Percentiles rank a stretch among this genome's conserved stretches.
These are phyloP conservation scores for Colletotrichum viniferum DNA, from an alignment of 2,329 filamentous ascomycete genomes.

Conservation along the genomic window DNA sequence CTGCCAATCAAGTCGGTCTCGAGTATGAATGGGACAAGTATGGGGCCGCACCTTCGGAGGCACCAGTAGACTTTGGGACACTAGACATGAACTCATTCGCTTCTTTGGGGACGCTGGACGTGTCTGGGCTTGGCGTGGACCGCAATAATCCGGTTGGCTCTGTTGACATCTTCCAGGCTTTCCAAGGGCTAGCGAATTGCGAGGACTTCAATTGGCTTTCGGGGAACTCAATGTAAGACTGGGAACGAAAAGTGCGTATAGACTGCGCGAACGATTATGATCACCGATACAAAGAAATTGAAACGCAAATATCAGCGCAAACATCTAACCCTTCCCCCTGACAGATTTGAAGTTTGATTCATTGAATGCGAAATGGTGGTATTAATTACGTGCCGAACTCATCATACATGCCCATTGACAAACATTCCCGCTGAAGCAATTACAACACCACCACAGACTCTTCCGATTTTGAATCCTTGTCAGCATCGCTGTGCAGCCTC, in stretches of 20 bases:
- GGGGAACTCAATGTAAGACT: background rate
- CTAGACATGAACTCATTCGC: background rate
- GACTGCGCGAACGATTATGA: background rate
- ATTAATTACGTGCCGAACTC: background rate
- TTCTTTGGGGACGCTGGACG: background rate
- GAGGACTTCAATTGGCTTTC: conserved; percentile 9
- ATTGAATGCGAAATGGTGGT: background rate
- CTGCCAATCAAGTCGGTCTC: background rate
- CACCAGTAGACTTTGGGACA: background rate
- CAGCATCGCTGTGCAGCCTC: background rate
- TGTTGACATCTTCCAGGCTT: background rate
- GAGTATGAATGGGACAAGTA: conserved; percentile 10
- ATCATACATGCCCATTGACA: background rate
- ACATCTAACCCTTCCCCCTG: background rate
- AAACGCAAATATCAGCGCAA: background rate
- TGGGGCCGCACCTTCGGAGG: background rate
- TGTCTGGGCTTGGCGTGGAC: background rate
- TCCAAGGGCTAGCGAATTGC: background rate
- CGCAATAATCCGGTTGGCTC: background rate
- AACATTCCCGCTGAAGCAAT: background rate
- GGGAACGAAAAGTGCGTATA: background rate
- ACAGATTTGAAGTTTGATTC: no score
- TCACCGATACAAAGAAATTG: background rate
- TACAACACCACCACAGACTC: background rate
- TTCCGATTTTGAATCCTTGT: background rate